These are phyloP conservation scores for Starmerella tilneyi DNA, from an alignment of 805 yeast species.

Conservation along the genomic window DNA sequence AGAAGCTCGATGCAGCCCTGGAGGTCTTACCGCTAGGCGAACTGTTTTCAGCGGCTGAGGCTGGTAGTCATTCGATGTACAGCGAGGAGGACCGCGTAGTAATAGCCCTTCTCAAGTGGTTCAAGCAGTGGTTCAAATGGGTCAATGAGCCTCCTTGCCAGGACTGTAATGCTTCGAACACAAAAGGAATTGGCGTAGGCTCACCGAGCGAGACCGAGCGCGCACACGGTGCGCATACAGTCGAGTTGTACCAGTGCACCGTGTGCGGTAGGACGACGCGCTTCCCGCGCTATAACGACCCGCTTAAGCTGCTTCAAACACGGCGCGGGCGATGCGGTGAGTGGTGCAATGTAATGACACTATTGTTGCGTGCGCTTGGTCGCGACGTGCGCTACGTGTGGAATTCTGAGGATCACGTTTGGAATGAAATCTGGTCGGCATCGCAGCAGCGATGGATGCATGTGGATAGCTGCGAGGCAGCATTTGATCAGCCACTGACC, in stretches of 20 bases:
- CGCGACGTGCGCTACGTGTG: slow-evolving; percentile 61
- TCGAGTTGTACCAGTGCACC: slow-evolving; percentile 57
- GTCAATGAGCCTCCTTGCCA: slow-evolving; percentile 58
- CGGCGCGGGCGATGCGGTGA: slow-evolving; percentile 86
- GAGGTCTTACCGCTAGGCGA: slow-evolving; percentile 51
- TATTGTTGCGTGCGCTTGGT: slow-evolving; percentile 58
- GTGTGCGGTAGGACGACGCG: slow-evolving; percentile 41
- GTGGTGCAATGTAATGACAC: slow-evolving; percentile 78
- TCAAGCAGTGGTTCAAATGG: slow-evolving; percentile 78
- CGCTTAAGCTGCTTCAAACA: slow-evolving; percentile 48
- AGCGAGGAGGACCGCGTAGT: slow-evolving; percentile 51
- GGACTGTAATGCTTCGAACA: slow-evolving; percentile 40
- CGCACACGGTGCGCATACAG: slow-evolving; percentile 42
- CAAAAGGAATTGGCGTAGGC: slow-evolving; percentile 34
- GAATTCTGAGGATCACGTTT: slow-evolving; percentile 87
- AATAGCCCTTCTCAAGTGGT: slow-evolving; percentile 51
- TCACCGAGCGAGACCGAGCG: slow-evolving; percentile 41
- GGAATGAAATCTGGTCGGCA: slow-evolving; percentile 80
- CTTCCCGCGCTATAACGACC: slow-evolving; percentile 71
- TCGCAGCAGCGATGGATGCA: slow-evolving; percentile 68
- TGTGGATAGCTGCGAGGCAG: slow-evolving; percentile 73
- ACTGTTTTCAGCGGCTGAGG: slow-evolving; percentile 54
- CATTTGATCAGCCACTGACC: slow-evolving; percentile 68
- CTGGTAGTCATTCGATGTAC: slow-evolving; percentile 24
- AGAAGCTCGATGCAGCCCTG: slow-evolving; percentile 46